A percentile compares a stretch with the other conserved stretches of the same genome.
These are phyloP conservation scores for Wickerhamiella lipophila DNA, from an alignment of 805 yeast species.

Conservation along the genomic window DNA sequence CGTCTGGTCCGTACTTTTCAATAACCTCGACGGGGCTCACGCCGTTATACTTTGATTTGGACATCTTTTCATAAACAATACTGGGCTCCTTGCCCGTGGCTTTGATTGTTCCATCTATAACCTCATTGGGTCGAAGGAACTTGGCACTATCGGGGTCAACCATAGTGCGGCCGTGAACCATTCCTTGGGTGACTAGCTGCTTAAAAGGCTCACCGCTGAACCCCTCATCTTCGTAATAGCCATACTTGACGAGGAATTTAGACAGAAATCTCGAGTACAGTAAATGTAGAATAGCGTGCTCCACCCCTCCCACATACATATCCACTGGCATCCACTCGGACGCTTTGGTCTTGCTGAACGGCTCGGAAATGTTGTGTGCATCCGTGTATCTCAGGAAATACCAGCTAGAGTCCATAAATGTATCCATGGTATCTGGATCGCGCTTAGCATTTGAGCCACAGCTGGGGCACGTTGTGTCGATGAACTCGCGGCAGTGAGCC, in stretches of 20 bases:
- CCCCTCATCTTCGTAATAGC: conserved; percentile 27
- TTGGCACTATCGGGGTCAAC: conserved; percentile 57
- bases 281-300: conserved; percentile 89
- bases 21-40: conserved; percentile 80
- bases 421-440: conserved; percentile 98
- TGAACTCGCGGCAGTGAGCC: conserved; percentile 52
- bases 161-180: conserved; percentile 90
- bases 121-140: conserved; percentile 68
- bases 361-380: conserved; percentile 42
- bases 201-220: conserved; percentile 67
- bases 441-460: conserved; percentile 61
- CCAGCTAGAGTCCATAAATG: conserved; percentile 97
- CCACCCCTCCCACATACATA: conserved; percentile 87
- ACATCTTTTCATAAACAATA: conserved; percentile 79
- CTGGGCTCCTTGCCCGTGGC: conserved; percentile 41
- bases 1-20: conserved; percentile 73
- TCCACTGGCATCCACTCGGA: conserved; percentile 64
- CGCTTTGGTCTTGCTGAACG: conserved; percentile 44
- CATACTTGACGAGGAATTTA: conserved; percentile 57
- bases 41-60: conserved; percentile 90
- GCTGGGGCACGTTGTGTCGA: conserved; percentile 63
- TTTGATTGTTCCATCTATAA: conserved; percentile 32
- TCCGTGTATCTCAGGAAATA: conserved; percentile 79
- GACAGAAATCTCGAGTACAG: conserved; percentile 76
- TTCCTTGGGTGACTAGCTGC: conserved; percentile 81